These are phyloP conservation scores for Musa schizocarpa DNA, from an alignment of 176 grass and related monocot species.

Conservation along the genomic window DNA sequence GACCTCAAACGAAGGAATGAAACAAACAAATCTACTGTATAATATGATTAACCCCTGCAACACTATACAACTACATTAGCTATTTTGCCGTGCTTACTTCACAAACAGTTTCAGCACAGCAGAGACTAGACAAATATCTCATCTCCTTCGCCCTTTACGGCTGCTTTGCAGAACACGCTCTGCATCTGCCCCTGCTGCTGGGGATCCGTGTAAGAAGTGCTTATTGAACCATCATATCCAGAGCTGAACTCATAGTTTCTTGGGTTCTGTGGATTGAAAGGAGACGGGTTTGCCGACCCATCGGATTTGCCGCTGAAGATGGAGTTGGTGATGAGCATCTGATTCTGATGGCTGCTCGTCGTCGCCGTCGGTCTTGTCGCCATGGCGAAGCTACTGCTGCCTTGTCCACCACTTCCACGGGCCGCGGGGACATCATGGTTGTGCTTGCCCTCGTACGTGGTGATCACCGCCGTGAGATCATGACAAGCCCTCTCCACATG, in stretches of 20 bases:
- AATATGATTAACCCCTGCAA: background rate
- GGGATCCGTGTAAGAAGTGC: constrained; percentile 8
- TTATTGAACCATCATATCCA: background rate
- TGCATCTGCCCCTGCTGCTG: background rate
- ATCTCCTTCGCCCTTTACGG: constrained; percentile 1
- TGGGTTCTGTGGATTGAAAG: background rate
- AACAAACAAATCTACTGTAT: too few relatives aligned
- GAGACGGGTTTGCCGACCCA: background rate
- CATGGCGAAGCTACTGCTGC: constrained; percentile 3
- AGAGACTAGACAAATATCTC: background rate
- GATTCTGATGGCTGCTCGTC: background rate
- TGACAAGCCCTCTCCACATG: constrained; percentile 37
- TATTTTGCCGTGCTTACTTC: background rate
- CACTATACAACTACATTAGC: background rate
- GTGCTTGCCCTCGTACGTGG: constrained; percentile 38
- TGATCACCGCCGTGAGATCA: constrained; percentile 30
- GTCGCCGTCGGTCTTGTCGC: constrained; percentile 14
- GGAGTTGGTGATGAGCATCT: background rate
- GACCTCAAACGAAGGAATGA: too few relatives aligned
- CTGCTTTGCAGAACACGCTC: background rate
- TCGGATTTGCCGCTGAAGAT: background rate
- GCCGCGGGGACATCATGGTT: constrained; percentile 34
- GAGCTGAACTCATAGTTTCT: background rate
- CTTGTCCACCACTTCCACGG: constrained; percentile 9
- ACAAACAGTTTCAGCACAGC: background rate